Percentiles rank a stretch among this genome's conserved stretches.
Evolutionary conservation across 2,329 filamentous ascomycete species (phyloP).

Genomic region (Colletotrichum gloeosporioides): DNA sequence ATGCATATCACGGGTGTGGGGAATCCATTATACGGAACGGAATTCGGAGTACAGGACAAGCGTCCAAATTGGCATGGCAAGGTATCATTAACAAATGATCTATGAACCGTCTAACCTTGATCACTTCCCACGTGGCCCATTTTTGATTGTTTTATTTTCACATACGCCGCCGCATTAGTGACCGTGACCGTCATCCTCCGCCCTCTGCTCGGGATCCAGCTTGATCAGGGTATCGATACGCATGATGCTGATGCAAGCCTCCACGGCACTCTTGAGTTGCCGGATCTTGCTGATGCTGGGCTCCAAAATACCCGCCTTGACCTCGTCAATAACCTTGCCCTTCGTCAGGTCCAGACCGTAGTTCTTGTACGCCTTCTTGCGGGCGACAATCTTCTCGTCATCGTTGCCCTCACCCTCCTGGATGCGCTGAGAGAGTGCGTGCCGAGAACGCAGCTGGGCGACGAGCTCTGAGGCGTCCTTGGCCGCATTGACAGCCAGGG

Average conservation of each 20-base stretch:
- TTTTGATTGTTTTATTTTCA: conserved; percentile 16
- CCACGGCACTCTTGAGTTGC: conserved; percentile 97
- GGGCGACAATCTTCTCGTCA: conserved; percentile 87
- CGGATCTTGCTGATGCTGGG: conserved; percentile 98
- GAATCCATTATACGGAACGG: not conserved
- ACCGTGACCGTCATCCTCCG: conserved; percentile 84
- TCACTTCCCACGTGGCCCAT: conserved; percentile 5
- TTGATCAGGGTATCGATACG: conserved; percentile 98
- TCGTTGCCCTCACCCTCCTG: conserved; percentile 83
- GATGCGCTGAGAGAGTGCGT: conserved; percentile 92
- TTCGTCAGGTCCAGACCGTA: conserved; percentile 91
- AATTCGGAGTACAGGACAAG: not conserved
- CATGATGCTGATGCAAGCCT: conserved; percentile 99
- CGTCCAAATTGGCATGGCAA: conserved; percentile 15
- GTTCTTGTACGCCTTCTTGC: conserved; percentile 98
- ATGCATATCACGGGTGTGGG: not conserved
- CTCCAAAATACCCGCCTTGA: conserved; percentile 95
- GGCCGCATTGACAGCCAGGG: conserved; percentile 93
- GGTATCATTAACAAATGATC: conserved; percentile 26
- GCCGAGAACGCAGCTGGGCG: conserved; percentile 91
- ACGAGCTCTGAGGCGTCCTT: conserved; percentile 96
- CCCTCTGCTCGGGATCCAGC: conserved; percentile 86
- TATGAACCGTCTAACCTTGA: conserved; percentile 24
- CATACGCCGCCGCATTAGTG: conserved; percentile 59
- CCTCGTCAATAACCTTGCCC: conserved; percentile 89